These are phyloP conservation scores for Aspergillus sp. DNA, from an alignment of 2,329 filamentous ascomycete species.

Conservation along the genomic window DNA sequence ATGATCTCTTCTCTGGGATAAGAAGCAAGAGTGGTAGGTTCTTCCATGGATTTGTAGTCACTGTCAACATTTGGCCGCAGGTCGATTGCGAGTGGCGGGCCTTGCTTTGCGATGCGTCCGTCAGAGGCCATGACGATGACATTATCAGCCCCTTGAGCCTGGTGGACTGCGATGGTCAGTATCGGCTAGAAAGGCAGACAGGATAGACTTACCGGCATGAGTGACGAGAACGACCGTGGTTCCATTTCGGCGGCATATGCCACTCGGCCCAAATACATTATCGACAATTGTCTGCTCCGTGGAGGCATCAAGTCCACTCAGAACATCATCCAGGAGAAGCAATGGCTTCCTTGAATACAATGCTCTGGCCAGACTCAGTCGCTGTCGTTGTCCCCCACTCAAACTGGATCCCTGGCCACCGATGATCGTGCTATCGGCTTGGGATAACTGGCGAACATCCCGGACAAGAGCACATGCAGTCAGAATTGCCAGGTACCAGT, in stretches of 20 bases:
- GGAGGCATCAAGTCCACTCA: conserved; percentile 23
- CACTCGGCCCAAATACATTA: conserved; percentile 4
- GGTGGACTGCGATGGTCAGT: too few species aligned
- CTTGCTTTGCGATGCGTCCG: conserved; percentile 2
- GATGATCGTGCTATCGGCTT: conserved; percentile 31
- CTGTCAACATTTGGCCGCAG: too few species aligned
- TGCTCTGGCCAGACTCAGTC: conserved; percentile 21
- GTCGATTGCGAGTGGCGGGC: too few species aligned
- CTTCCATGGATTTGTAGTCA: too few species aligned
- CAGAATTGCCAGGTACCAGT: conserved; percentile 14
- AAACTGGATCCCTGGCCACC: conserved; percentile 38
- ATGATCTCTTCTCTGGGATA: too few species aligned
- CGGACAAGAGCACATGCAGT: conserved; percentile 14
- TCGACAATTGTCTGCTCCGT: conserved; percentile 2
- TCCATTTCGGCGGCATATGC: conserved; percentile 3
- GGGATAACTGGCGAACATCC: conserved; percentile 18
- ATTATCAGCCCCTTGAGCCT: not conserved
- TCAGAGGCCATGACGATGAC: conserved; percentile 1
- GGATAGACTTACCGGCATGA: conserved; percentile 3
- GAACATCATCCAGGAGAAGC: conserved; percentile 19
- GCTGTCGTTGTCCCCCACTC: conserved; percentile 42
- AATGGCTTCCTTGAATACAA: conserved; percentile 7
- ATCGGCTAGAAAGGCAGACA: too few species aligned
- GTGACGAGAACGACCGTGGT: conserved; percentile 11
- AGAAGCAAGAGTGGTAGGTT: too few species aligned